A percentile compares a stretch with the other conserved stretches of the same genome.
Conservation (phyloP, 768 basidiomycete species). For the Boletellus sp. region DNA sequence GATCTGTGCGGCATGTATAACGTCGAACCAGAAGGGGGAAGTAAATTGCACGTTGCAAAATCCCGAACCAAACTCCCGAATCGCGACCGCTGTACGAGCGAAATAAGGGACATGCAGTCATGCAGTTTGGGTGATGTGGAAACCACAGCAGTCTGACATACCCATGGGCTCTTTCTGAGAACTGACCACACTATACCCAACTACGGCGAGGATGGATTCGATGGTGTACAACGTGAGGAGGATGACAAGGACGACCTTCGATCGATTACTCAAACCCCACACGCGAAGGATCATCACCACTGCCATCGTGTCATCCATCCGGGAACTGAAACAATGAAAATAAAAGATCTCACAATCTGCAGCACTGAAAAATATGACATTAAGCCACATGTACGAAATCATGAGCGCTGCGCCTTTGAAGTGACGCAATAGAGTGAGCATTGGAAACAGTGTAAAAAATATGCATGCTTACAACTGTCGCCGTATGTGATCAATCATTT, state of each 20-base stretch:
- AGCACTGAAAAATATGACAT: neutral
- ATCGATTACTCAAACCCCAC: neutral
- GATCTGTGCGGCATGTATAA: neutral
- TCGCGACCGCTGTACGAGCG: too few relatives aligned
- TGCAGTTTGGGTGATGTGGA: neutral
- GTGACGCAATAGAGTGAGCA: neutral
- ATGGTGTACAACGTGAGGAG: neutral
- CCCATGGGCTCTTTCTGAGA: neutral
- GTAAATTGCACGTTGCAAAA: too few relatives aligned
- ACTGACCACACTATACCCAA: neutral
- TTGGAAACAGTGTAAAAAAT: neutral
- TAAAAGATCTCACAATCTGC: neutral
- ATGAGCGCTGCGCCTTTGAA: neutral
- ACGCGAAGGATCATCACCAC: neutral
- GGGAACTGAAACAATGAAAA: too few relatives aligned
- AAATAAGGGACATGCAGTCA: too few relatives aligned
- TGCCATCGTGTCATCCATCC: neutral
- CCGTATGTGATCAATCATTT: neutral
- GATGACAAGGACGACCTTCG: neutral
- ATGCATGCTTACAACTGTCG: neutral
- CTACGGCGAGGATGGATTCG: neutral
- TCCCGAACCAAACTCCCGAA: too few relatives aligned
- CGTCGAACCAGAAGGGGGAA: too few relatives aligned
- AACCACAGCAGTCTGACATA: neutral
- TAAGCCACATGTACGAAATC: neutral